Conservation (phyloP, 1,284 basidiomycete species). For the Apiotrichum domesticum region DNA sequence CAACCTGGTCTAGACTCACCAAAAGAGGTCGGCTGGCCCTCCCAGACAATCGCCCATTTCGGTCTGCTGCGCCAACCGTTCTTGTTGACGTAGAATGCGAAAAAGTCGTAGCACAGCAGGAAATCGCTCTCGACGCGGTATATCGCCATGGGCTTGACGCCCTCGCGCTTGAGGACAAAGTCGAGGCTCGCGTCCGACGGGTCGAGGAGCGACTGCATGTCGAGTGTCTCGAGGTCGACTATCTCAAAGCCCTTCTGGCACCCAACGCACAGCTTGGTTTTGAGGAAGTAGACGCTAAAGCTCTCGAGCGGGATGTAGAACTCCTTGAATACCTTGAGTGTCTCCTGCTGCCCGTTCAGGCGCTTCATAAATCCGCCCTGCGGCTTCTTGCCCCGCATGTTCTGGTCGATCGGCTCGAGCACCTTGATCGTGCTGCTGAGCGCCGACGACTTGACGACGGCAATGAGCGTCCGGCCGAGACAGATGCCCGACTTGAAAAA, state of each 20-base stretch:
- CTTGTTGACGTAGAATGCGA: conserved; percentile 98
- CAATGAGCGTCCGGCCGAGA: conserved; percentile 88
- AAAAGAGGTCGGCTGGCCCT: conserved; percentile 87
- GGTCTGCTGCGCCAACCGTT: conserved; percentile 85
- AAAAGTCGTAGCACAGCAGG: conserved; percentile 96
- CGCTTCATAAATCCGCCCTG: conserved; percentile 79
- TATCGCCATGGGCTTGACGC: conserved; percentile 88
- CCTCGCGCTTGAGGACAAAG: conserved; percentile 86
- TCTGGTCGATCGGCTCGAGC: conserved; percentile 91
- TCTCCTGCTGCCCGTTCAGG: conserved; percentile 83
- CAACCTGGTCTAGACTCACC: conserved; percentile 54
- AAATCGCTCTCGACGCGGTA: conserved; percentile 97
- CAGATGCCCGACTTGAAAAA: conserved; percentile 98
- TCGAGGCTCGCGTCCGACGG: conserved; percentile 86
- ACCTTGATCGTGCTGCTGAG: conserved; percentile 97
- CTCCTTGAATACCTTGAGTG: conserved; percentile 91
- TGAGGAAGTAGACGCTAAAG: conserved; percentile 93
- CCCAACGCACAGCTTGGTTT: conserved; percentile 95
- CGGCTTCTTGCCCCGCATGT: conserved; percentile 74
- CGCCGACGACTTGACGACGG: conserved; percentile 92
- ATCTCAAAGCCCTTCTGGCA: conserved; percentile 99
- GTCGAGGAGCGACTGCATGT: conserved; percentile 93
- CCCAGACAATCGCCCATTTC: conserved; percentile 95
- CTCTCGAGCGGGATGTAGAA: conserved; percentile 99
- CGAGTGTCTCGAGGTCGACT: conserved; percentile 92